A percentile compares a stretch with the other conserved stretches of the same genome.
phyloP scores from a whole-genome alignment of 345 rosid species.

The Aquilaria yunnanensis region DNA sequence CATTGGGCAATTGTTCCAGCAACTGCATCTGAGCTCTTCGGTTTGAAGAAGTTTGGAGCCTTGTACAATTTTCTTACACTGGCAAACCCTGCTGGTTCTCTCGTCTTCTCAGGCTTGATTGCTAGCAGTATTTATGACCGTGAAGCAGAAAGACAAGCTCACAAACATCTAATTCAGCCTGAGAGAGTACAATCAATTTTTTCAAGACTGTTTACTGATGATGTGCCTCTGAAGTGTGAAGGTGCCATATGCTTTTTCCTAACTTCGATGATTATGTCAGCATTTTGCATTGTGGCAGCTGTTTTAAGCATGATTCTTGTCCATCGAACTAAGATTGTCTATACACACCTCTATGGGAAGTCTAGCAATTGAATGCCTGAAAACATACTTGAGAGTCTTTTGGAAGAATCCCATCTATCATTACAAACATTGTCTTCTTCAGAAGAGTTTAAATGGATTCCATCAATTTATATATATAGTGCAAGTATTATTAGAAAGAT shows the following conservation, averaged over 20 bases:
- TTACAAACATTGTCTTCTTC: not conserved
- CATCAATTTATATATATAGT: not conserved
- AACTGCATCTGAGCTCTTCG: conserved; percentile 93
- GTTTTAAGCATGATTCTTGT: conserved; percentile 87
- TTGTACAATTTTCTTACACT: conserved; percentile 92
- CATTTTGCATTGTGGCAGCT: conserved; percentile 66
- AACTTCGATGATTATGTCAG: conserved; percentile 93
- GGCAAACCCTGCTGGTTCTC: conserved; percentile 95
- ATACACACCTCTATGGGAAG: conserved; percentile 79
- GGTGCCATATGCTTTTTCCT: conserved; percentile 90
- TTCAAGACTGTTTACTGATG: conserved; percentile 22
- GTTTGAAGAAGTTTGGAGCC: conserved; percentile 90
- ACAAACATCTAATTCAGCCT: conserved; percentile 17
- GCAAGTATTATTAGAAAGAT: not conserved
- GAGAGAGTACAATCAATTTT: conserved; percentile 19
- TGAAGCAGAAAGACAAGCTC: conserved; percentile 87
- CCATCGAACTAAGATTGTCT: conserved; percentile 71
- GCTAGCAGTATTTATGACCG: conserved; percentile 85
- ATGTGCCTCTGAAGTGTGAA: conserved; percentile 62
- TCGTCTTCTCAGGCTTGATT: conserved; percentile 82
- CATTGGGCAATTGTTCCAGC: conserved; percentile 99
- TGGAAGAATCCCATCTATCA: not conserved
- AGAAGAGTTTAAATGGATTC: not conserved
- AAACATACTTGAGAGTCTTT: not conserved
- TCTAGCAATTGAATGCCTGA: conserved; percentile 25